Percentiles rank a stretch among this genome's conserved stretches.
Conservation (phyloP, 257 asterid species). For the Fraxinus excelsior region DNA sequence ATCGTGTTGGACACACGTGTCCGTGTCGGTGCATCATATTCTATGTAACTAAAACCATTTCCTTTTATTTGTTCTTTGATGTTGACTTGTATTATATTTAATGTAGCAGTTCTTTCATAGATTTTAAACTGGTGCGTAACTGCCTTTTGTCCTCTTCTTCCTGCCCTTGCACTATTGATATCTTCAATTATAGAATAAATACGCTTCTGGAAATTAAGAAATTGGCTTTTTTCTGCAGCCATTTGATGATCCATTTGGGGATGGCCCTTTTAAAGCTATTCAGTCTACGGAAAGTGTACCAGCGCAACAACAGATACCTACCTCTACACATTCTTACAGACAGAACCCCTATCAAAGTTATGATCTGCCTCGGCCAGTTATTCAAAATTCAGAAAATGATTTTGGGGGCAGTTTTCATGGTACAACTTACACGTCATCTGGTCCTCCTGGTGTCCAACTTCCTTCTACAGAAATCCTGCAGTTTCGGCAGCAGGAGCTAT, state of each 20-base stretch:
- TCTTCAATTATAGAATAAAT: background rate
- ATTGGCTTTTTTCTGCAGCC: constrained; percentile 49
- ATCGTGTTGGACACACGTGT: too few species aligned
- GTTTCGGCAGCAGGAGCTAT: constrained; percentile 47
- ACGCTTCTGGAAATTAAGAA: background rate
- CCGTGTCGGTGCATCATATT: too few species aligned
- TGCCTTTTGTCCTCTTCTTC: background rate
- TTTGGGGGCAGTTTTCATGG: constrained; percentile 45
- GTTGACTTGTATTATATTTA: background rate
- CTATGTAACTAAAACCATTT: background rate
- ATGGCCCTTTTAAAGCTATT: constrained; percentile 86
- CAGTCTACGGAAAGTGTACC: constrained; percentile 44
- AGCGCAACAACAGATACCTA: constrained; percentile 40
- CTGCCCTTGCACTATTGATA: background rate
- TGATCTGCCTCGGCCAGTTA: constrained; percentile 41
- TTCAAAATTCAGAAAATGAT: constrained; percentile 45
- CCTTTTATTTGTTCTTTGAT: background rate
- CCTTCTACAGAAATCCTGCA: constrained; percentile 39
- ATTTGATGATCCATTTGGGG: constrained; percentile 95
- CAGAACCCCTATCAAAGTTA: constrained; percentile 42
- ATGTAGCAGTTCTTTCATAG: background rate
- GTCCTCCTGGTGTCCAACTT: constrained; percentile 41
- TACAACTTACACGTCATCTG: constrained; percentile 34
- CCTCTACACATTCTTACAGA: constrained; percentile 42
- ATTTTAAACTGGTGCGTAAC: background rate